These are phyloP conservation scores for Platanthera guangdongensis DNA, from an alignment of 106 monocot species.

Conservation along the genomic window DNA sequence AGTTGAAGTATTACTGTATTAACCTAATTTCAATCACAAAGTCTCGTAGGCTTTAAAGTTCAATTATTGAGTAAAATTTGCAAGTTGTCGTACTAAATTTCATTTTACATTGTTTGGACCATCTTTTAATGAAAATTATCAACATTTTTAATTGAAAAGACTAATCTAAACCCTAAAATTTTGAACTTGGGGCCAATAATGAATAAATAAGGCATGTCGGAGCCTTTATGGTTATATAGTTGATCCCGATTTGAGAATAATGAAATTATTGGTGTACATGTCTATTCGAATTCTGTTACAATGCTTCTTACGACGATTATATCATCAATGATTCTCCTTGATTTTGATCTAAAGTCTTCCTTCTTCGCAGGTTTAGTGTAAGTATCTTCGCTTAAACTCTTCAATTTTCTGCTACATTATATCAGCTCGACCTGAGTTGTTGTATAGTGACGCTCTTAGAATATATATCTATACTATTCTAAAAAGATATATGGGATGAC, in stretches of 20 bases:
- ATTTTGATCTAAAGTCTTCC: conserved; percentile 61
- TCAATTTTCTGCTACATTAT: too few species aligned
- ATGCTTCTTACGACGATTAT: conserved; percentile 86
- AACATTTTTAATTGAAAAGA: not conserved
- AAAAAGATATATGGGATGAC: too few species aligned
- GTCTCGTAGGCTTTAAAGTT: too few species aligned
- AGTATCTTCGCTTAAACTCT: conserved; percentile 14
- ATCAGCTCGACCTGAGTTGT: too few species aligned
- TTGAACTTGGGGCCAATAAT: not conserved
- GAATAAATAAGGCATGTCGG: not conserved
- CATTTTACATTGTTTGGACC: too few species aligned
- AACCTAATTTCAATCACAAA: too few species aligned
- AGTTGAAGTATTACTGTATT: too few species aligned
- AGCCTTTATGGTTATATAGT: not conserved
- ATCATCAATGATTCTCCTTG: conserved; percentile 67
- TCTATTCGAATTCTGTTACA: conserved; percentile 94
- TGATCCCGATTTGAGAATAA: not conserved
- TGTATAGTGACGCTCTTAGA: too few species aligned
- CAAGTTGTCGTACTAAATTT: too few species aligned
- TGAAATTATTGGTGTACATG: conserved; percentile 30
- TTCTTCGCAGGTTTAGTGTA: conserved; percentile 86
- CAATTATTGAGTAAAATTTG: too few species aligned
- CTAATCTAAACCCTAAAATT: not conserved
- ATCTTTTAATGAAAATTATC: too few species aligned
- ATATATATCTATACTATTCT: too few species aligned